Evolutionary conservation across 148 eudicot species (phyloP).

Genomic region (Vaccinium myrtillus): DNA sequence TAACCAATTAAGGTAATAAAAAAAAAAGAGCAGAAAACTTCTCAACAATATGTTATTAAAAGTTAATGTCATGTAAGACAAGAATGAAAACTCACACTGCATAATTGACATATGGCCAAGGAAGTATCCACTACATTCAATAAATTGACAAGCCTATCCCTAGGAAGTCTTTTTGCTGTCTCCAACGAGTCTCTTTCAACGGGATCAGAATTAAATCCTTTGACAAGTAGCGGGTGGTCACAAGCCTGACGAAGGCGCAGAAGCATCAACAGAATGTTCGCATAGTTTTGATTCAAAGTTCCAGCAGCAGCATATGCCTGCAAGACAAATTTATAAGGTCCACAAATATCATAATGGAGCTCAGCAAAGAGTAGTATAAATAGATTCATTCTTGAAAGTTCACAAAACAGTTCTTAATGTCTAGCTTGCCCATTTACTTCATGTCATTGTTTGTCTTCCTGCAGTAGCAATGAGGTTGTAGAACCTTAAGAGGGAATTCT

Average conservation of each 20-base stretch:
- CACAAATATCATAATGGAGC: not conserved
- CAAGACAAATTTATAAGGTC: slow-evolving; percentile 23
- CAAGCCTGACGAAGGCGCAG: slow-evolving; percentile 98
- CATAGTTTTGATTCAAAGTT: slow-evolving; percentile 88
- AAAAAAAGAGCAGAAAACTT: not conserved
- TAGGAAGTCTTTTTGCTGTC: slow-evolving; percentile 66
- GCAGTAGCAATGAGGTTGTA: not conserved
- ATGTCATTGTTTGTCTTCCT: not conserved
- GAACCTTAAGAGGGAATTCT: not conserved
- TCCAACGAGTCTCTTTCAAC: slow-evolving; percentile 51
- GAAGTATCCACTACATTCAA: slow-evolving; percentile 57
- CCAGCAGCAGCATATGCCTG: slow-evolving; percentile 99
- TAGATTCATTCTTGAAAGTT: slow-evolving; percentile 1
- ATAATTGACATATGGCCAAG: slow-evolving; percentile 55
- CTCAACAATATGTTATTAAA: not conserved
- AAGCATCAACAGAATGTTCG: slow-evolving; percentile 92
- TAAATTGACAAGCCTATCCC: slow-evolving; percentile 44
- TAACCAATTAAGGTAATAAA: not conserved
- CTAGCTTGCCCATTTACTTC: not conserved
- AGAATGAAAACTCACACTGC: slow-evolving; percentile 56
- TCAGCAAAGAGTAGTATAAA: not conserved
- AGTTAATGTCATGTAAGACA: not conserved
- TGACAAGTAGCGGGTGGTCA: slow-evolving; percentile 97
- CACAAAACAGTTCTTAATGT: not conserved
- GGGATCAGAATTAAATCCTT: slow-evolving; percentile 55